These are phyloP conservation scores for Fusarium domesticum DNA, from an alignment of 2,329 filamentous ascomycete species.

Conservation along the genomic window DNA sequence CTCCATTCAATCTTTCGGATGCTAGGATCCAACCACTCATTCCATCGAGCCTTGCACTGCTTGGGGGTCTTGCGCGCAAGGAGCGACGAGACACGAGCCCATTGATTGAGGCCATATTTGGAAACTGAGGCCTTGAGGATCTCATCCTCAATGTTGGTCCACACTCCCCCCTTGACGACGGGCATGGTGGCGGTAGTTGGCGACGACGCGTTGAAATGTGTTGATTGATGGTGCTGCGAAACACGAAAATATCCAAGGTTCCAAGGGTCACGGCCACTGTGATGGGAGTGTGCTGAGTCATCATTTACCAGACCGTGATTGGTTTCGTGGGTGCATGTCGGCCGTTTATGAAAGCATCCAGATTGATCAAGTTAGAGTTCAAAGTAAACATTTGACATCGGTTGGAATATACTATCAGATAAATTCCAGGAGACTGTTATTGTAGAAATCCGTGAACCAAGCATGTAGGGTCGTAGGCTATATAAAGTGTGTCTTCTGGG, in stretches of 20 bases:
- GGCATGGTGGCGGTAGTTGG: conserved; percentile 51
- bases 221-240: conserved; percentile 15
- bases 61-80: conserved; percentile 97
- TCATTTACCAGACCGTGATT: conserved; percentile 6
- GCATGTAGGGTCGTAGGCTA: too few species aligned
- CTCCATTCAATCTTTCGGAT: conserved; percentile 99
- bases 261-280: conserved; percentile 11
- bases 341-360: too few species aligned
- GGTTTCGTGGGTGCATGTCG: conserved; percentile 4
- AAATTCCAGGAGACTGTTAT: too few species aligned
- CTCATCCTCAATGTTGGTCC: conserved; percentile 84
- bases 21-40: conserved; percentile 95
- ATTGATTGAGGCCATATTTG: conserved; percentile 95
- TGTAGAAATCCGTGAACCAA: too few species aligned
- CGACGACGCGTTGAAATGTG: conserved; percentile 16
- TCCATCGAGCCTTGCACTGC: conserved; percentile 98
- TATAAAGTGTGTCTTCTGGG: too few species aligned
- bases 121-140: conserved; percentile 94
- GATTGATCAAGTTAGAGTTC: too few species aligned
- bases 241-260: conserved; percentile 32
- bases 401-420: too few species aligned
- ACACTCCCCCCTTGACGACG: conserved; percentile 71
- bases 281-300: conserved; percentile 24
- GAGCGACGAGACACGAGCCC: conserved; percentile 96
- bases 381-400: too few species aligned